Percentiles rank a stretch among this genome's conserved stretches.
These are phyloP conservation scores for Claviceps humidiphila DNA, from an alignment of 2,329 filamentous ascomycete genomes.

Conservation along the genomic window DNA sequence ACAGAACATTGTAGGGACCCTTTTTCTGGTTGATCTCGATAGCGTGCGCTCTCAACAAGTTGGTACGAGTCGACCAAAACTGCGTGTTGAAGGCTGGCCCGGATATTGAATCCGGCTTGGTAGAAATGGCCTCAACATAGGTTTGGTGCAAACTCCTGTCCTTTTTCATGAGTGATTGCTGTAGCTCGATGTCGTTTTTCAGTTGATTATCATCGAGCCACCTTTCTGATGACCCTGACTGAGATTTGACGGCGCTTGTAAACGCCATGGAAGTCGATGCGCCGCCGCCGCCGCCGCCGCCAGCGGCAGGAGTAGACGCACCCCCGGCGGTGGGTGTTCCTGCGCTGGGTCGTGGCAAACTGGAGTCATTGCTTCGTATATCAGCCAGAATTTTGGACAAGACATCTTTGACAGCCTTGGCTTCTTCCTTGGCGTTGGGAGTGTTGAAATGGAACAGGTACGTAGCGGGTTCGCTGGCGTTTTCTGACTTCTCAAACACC, in stretches of 20 bases:
- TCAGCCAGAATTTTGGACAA: constrained; percentile 67
- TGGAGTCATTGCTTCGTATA: constrained; percentile 43
- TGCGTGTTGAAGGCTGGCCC: constrained; percentile 74
- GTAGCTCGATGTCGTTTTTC: constrained; percentile 65
- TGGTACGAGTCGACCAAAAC: constrained; percentile 86
- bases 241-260: constrained; percentile 51
- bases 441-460: constrained; percentile 89
- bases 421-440: constrained; percentile 63
- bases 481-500: constrained; percentile 61
- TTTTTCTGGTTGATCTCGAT: constrained; percentile 78
- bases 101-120: constrained; percentile 74
- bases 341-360: constrained; percentile 32
- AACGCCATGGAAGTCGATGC: constrained; percentile 64
- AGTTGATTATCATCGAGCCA: constrained; percentile 75
- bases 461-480: constrained; percentile 46
- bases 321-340: constrained; percentile 14
- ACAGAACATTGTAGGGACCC: constrained; percentile 87
- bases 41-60: constrained; percentile 76
- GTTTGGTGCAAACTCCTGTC: constrained; percentile 65
- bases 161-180: constrained; percentile 77
- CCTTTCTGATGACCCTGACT: constrained; percentile 36
- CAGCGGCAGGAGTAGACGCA: constrained; percentile 16
- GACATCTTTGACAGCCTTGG: constrained; percentile 70
- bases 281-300: constrained; percentile 19
- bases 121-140: constrained; percentile 71